A percentile compares a stretch with the other conserved stretches of the same genome.
These are phyloP conservation scores for Boletellus dicymbophilus DNA, from an alignment of 1,284 basidiomycete species.

Conservation along the genomic window DNA sequence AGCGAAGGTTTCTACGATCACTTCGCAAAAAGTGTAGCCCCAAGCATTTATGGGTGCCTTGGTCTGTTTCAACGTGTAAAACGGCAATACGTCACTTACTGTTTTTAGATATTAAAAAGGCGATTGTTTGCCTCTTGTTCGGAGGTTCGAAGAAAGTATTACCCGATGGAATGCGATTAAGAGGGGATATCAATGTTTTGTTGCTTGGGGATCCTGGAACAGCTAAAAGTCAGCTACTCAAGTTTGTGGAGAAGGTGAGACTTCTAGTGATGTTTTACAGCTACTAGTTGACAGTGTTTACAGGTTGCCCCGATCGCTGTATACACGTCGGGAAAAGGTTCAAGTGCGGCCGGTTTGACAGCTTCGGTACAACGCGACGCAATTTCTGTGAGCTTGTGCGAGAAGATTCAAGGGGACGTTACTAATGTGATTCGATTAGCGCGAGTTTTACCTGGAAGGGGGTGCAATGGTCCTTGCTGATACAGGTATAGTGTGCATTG, in stretches of 20 bases:
- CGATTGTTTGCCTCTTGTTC: constrained; percentile 92
- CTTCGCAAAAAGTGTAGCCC: constrained; percentile 93
- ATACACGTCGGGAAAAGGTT: constrained; percentile 98
- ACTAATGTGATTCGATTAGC: constrained; percentile 44
- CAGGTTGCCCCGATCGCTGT: constrained; percentile 96
- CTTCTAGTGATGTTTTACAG: not conserved
- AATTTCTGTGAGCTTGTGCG: constrained; percentile 66
- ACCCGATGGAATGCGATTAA: constrained; percentile 95
- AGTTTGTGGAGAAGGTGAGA: constrained; percentile 95
- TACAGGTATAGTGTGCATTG: constrained; percentile 98
- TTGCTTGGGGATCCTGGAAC: constrained; percentile 98
- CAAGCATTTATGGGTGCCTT: constrained; percentile 94
- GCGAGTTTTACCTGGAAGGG: constrained; percentile 99
- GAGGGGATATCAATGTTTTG: constrained; percentile 98
- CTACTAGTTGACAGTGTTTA: constrained; percentile 1
- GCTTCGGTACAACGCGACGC: constrained; percentile 97
- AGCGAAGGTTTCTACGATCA: constrained; percentile 92
- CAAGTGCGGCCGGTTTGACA: constrained; percentile 96
- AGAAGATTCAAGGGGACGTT: not conserved
- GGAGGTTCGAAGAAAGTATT: constrained; percentile 99
- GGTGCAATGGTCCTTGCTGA: constrained; percentile 99
- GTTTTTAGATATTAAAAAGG: constrained; percentile 92
- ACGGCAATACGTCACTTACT: constrained; percentile 5
- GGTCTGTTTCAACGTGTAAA: constrained; percentile 50
- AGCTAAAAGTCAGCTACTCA: constrained; percentile 96